These are phyloP conservation scores for Flaveria bidentis DNA, from an alignment of 129 eudicot species.

Conservation along the genomic window DNA sequence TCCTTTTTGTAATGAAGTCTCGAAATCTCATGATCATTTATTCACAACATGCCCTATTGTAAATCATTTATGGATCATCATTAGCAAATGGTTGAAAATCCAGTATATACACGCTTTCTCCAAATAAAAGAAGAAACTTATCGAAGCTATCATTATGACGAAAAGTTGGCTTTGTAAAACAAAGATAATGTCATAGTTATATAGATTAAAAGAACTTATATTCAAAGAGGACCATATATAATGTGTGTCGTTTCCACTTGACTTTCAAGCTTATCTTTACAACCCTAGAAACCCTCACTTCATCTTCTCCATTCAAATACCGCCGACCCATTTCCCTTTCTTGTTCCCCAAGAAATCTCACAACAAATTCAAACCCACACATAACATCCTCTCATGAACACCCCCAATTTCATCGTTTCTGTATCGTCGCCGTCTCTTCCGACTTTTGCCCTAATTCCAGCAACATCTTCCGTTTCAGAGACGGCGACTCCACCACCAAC, in stretches of 20 bases:
- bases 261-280: slow-evolving; percentile 26
- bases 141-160: too few relatives aligned
- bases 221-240: background rate
- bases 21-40: too few relatives aligned
- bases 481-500: slow-evolving; percentile 36
- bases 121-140: too few relatives aligned
- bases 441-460: slow-evolving; percentile 1
- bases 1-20: too few relatives aligned
- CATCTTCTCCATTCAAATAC: slow-evolving; percentile 6
- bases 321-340: slow-evolving; percentile 22
- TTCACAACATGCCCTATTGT: too few relatives aligned
- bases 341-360: slow-evolving; percentile 22
- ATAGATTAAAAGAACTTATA: too few relatives aligned
- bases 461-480: slow-evolving; percentile 18
- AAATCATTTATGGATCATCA: too few relatives aligned
- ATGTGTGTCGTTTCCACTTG: slow-evolving; percentile 15
- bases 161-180: too few relatives aligned
- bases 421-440: slow-evolving; percentile 44
- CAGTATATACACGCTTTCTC: too few relatives aligned
- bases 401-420: slow-evolving; percentile 23
- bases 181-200: too few relatives aligned
- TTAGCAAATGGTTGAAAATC: too few relatives aligned
- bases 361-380: slow-evolving; percentile 25
- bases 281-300: slow-evolving; percentile 24
- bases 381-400: slow-evolving; percentile 26